Evolutionary conservation across 2,329 filamentous ascomycete species (phyloP).

Genomic region (Cercospora zeae-maydis): DNA sequence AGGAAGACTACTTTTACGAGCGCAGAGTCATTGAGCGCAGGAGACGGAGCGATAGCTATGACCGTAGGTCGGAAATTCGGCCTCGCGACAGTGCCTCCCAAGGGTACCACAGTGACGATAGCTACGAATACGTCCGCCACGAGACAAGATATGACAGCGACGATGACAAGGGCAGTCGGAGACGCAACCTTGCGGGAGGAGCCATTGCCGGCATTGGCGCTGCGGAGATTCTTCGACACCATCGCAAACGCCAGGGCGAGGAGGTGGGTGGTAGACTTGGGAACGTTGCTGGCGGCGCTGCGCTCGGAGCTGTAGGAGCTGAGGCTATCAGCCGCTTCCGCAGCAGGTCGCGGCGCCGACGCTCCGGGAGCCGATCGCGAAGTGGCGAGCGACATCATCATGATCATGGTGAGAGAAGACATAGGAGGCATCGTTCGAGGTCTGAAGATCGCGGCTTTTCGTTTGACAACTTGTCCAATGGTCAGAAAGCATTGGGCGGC

Average conservation of each 20-base stretch:
- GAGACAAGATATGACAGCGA: slow-evolving; percentile 42
- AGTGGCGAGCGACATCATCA: slow-evolving; percentile 21
- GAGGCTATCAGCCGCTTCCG: slow-evolving; percentile 53
- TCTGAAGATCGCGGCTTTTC: slow-evolving; percentile 34
- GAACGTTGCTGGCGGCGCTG: slow-evolving; percentile 57
- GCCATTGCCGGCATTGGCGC: slow-evolving; percentile 59
- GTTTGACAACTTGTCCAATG: slow-evolving; percentile 37
- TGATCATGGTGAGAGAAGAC: slow-evolving; percentile 19
- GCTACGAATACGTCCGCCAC: slow-evolving; percentile 55
- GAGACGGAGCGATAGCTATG: slow-evolving; percentile 40
- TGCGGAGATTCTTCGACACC: slow-evolving; percentile 57
- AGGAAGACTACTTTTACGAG: slow-evolving; percentile 62
- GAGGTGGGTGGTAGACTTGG: slow-evolving; percentile 51
- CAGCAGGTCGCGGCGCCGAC: slow-evolving; percentile 36
- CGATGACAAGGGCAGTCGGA: slow-evolving; percentile 45
- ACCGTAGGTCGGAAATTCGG: slow-evolving; percentile 47
- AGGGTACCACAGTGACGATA: slow-evolving; percentile 57
- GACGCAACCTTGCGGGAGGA: slow-evolving; percentile 60
- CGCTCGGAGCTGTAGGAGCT: slow-evolving; percentile 59
- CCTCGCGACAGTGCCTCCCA: slow-evolving; percentile 54
- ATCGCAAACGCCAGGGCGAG: slow-evolving; percentile 55
- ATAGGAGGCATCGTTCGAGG: slow-evolving; percentile 36
- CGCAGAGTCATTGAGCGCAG: slow-evolving; percentile 53
- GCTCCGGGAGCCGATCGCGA: slow-evolving; percentile 20
- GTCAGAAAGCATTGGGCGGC: slow-evolving; percentile 52